phyloP scores from a whole-genome alignment of 345 rosid species.

The Brassica incana region DNA sequence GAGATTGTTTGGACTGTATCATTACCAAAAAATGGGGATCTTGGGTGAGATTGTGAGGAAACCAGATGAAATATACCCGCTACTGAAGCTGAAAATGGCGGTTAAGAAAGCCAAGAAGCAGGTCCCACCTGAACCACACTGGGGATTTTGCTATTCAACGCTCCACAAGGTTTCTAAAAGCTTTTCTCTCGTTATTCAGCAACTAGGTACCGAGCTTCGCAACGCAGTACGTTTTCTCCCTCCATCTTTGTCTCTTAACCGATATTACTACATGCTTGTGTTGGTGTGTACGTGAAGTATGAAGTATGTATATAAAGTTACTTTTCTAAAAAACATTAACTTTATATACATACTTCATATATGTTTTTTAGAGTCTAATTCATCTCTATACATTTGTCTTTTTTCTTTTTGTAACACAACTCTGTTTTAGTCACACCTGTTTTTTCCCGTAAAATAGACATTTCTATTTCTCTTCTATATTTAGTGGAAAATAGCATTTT shows the following conservation, averaged over 20 bases:
- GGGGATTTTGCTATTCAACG: neutral
- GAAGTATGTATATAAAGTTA: no score
- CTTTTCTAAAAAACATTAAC: no score
- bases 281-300: neutral
- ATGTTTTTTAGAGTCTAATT: no score
- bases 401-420: no score
- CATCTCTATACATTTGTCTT: no score
- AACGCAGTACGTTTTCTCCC: neutral
- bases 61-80: neutral
- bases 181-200: neutral
- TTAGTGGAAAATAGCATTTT: no score
- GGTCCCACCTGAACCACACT: neutral
- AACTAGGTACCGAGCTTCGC: neutral
- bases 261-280: neutral
- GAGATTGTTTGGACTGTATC: neutral
- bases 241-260: neutral
- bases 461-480: no score
- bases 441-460: no score
- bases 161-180: neutral
- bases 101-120: neutral
- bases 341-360: no score
- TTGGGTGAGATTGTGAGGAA: neutral
- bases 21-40: neutral
- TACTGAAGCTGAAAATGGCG: neutral
- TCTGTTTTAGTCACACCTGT: no score